A percentile compares a stretch with the other conserved stretches of the same genome.
Evolutionary conservation across 805 yeast species (phyloP).

Genomic region (Candida takata): DNA sequence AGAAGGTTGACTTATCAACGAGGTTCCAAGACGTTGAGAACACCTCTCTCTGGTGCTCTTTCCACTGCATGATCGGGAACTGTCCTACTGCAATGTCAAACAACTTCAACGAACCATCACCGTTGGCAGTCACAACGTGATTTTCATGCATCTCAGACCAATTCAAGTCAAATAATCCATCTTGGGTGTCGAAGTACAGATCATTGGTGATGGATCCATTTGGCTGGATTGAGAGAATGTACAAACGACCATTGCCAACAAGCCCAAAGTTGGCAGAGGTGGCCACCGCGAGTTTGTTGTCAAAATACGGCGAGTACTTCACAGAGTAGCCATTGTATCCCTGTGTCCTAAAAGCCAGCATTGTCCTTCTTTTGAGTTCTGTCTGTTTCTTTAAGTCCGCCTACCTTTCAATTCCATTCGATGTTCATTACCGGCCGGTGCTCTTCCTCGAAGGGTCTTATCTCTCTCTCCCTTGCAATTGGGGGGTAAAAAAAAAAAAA

Average conservation of each 20-base stretch:
- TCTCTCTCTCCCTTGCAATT: no score
- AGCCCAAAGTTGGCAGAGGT: constrained; percentile 89
- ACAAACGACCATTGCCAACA: constrained; percentile 87
- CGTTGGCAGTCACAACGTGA: constrained; percentile 75
- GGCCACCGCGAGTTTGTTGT: constrained; percentile 84
- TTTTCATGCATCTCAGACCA: constrained; percentile 93
- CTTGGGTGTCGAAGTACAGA: constrained; percentile 78
- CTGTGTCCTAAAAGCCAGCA: constrained; percentile 67
- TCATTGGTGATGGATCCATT: constrained; percentile 54
- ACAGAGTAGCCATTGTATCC: constrained; percentile 87
- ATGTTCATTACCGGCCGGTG: no score
- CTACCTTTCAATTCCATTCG: no score
- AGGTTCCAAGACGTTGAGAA: constrained; percentile 70
- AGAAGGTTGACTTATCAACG: constrained; percentile 59
- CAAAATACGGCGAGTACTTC: constrained; percentile 87
- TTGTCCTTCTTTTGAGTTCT: constrained; percentile 25
- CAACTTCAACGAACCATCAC: constrained; percentile 82
- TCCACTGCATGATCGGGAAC: constrained; percentile 67
- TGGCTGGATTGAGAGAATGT: constrained; percentile 58
- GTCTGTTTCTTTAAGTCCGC: no score
- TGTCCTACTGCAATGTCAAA: constrained; percentile 65
- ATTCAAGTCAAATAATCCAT: constrained; percentile 78
- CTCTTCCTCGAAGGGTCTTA: no score
- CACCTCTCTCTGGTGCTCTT: constrained; percentile 74
- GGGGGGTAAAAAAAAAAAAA: no score